Percentiles rank a stretch among this genome's conserved stretches.
phyloP scores from a whole-genome alignment of 1,284 basidiomycete species.

The Cutaneotrichosporon curvatum region DNA sequence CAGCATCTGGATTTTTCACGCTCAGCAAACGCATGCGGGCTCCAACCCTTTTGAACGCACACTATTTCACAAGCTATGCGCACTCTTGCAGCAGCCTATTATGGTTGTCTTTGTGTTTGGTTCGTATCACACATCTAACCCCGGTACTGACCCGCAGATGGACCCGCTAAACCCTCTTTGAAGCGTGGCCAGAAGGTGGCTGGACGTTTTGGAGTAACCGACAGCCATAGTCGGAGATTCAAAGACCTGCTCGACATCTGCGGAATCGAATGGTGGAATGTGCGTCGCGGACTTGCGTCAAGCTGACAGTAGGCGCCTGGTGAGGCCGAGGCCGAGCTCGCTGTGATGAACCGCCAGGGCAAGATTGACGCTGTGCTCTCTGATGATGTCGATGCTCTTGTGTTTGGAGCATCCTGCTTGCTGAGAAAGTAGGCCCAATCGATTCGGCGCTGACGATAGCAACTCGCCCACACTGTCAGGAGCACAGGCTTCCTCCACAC shows the following conservation, averaged over 20 bases:
- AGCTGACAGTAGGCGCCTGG: conserved; percentile 63
- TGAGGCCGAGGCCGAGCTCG: conserved; percentile 94
- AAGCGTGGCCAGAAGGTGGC: conserved; percentile 63
- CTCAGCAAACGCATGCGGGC: conserved; percentile 40
- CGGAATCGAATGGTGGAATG: conserved; percentile 77
- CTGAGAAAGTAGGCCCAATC: conserved; percentile 59
- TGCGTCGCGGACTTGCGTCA: conserved; percentile 41
- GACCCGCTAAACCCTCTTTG: conserved; percentile 68
- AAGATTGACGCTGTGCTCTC: conserved; percentile 83
- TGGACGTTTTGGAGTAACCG: conserved; percentile 49
- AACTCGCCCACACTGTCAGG: conserved; percentile 66
- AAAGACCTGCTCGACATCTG: conserved; percentile 77
- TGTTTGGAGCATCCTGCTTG: conserved; percentile 78
- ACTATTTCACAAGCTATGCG: conserved; percentile 54
- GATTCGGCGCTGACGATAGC: conserved; percentile 45
- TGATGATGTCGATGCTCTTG: conserved; percentile 86
- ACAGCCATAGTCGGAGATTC: conserved; percentile 61
- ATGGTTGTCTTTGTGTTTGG: conserved; percentile 87
- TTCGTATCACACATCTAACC: conserved; percentile 9
- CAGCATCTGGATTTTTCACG: conserved; percentile 51
- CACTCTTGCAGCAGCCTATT: conserved; percentile 68
- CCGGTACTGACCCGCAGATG: conserved; percentile 49
- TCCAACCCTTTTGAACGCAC: conserved; percentile 50
- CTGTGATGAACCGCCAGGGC: conserved; percentile 71
- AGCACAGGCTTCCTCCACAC: conserved; percentile 9